These are phyloP conservation scores for Mesembryanthemum crystallinum DNA, from an alignment of 148 eudicot genomes.

Conservation along the genomic window DNA sequence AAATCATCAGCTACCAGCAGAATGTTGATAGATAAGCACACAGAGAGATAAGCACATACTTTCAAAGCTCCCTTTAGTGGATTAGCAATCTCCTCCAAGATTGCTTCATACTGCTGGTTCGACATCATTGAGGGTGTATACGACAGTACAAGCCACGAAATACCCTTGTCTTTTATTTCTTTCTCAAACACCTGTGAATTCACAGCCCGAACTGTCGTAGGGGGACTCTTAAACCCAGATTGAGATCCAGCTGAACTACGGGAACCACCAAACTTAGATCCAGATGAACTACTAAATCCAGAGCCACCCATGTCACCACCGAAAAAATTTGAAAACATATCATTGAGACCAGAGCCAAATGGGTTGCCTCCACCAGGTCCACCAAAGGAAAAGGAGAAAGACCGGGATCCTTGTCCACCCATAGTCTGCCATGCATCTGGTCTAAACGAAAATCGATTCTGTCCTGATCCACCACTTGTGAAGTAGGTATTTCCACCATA, in stretches of 20 bases:
- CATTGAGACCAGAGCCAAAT: constrained; percentile 71
- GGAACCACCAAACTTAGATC: constrained; percentile 54
- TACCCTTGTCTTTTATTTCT: constrained; percentile 67
- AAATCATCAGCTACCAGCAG: not conserved
- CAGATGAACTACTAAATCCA: constrained; percentile 52
- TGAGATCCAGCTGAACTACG: constrained; percentile 51
- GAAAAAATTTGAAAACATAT: constrained; percentile 78
- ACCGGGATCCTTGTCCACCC: constrained; percentile 63
- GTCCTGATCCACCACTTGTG: constrained; percentile 77
- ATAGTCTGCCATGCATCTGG: constrained; percentile 70
- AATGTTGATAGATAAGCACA: not conserved
- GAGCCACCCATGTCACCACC: constrained; percentile 61
- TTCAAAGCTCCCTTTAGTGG: constrained; percentile 73
- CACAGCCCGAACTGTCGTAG: constrained; percentile 44
- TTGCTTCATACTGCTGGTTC: constrained; percentile 48
- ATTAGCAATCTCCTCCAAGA: constrained; percentile 54
- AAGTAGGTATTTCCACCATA: constrained; percentile 59
- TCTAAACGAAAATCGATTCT: constrained; percentile 45
- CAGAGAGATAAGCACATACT: constrained; percentile 35
- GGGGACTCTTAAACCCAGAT: constrained; percentile 39
- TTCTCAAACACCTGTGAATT: constrained; percentile 58
- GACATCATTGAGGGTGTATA: constrained; percentile 45
- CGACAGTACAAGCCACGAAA: constrained; percentile 72
- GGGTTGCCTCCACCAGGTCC: constrained; percentile 57
- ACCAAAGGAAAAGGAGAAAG: constrained; percentile 91